These are phyloP conservation scores for Fusarium sp. DNA, from an alignment of 2,329 filamentous ascomycete species.

Conservation along the genomic window DNA sequence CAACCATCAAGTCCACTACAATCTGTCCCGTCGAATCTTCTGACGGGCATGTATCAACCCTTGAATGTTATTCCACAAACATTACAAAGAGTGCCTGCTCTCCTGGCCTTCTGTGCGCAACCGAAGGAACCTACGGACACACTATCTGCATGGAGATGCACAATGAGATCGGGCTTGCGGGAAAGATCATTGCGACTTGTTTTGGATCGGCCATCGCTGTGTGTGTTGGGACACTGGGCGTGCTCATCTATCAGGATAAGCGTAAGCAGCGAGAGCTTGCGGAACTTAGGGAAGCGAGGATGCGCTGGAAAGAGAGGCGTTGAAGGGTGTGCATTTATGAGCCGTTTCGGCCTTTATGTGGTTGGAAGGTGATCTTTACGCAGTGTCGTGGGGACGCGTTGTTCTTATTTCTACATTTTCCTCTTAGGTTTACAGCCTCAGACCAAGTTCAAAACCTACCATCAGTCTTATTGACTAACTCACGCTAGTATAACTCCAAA, in stretches of 20 bases:
- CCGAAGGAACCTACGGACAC: neutral
- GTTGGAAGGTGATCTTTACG: neutral
- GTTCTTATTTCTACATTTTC: too few relatives aligned
- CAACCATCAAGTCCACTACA: neutral
- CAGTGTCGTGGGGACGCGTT: neutral
- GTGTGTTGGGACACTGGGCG: neutral
- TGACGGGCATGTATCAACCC: neutral
- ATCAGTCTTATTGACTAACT: too few relatives aligned
- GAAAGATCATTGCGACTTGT: neutral
- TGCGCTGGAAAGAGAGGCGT: neutral
- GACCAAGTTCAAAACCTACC: too few relatives aligned
- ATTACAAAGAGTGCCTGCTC: neutral
- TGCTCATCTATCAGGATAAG: neutral
- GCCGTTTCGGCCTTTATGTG: neutral
- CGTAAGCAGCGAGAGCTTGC: neutral
- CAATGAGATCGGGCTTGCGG: neutral
- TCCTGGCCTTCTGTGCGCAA: neutral
- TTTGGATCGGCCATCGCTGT: neutral
- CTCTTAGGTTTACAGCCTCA: too few relatives aligned
- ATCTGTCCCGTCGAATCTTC: neutral
- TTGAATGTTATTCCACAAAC: neutral
- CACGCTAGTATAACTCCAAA: too few relatives aligned
- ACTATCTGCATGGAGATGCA: neutral
- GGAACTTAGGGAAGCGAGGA: neutral
- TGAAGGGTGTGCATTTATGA: neutral